These are phyloP conservation scores for Trichophaea hybrida DNA, from an alignment of 2,329 filamentous ascomycete genomes.

Conservation along the genomic window DNA sequence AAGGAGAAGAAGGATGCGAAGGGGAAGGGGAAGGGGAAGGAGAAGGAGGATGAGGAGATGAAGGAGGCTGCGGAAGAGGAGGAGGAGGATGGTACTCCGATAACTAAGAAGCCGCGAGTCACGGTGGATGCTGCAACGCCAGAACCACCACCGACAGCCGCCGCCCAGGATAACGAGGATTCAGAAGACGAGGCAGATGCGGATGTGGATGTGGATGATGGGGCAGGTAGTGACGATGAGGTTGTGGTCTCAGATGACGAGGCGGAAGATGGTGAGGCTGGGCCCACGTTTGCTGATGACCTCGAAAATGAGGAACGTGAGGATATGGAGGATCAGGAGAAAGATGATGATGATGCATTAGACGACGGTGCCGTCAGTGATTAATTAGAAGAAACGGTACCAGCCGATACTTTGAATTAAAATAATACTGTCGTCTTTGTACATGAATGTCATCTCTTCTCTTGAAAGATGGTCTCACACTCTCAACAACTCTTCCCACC, in stretches of 20 bases:
- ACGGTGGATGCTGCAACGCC: not conserved
- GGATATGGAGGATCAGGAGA: slow-evolving; percentile 35
- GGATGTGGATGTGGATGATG: slow-evolving; percentile 35
- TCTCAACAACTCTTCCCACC: too few relatives aligned
- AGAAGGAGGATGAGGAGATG: slow-evolving; percentile 28
- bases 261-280: slow-evolving; percentile 31
- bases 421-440: not conserved
- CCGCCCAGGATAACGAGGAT: slow-evolving; percentile 31
- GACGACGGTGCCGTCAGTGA: slow-evolving; percentile 30
- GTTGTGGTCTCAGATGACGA: slow-evolving; percentile 38
- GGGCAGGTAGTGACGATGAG: slow-evolving; percentile 36
- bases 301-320: slow-evolving; percentile 42
- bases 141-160: slow-evolving; percentile 6
- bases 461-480: too few relatives aligned
- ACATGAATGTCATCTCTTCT: too few relatives aligned
- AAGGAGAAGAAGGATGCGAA: slow-evolving; percentile 27
- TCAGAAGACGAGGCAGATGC: slow-evolving; percentile 34
- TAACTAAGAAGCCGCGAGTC: slow-evolving; percentile 3
- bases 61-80: slow-evolving; percentile 22
- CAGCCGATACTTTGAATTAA: slow-evolving; percentile 31
- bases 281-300: slow-evolving; percentile 29
- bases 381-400: slow-evolving; percentile 34
- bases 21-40: slow-evolving; percentile 21
- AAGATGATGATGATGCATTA: slow-evolving; percentile 39
- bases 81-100: slow-evolving; percentile 10